Base-by-base conservation (phyloP, 257 asterid species). In the Jacaranda mimosifolia region DNA sequence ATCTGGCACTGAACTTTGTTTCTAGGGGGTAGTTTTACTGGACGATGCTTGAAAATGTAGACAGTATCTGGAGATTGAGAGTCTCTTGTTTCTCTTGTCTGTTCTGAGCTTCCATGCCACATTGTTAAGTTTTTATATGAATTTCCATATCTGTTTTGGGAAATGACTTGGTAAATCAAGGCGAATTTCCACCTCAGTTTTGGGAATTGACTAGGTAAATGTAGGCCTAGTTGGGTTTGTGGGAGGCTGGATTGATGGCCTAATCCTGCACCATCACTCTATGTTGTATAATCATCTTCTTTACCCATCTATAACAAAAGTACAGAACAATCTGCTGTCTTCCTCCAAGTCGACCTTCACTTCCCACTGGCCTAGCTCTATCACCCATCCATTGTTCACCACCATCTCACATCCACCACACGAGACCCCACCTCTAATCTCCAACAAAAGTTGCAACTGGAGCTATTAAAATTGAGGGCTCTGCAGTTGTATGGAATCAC, bases 391-490 rank as follows among this genome's bases (percentile, higher is more conserved):
- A 9, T 21, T n/a, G 9, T 15, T 32, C 5, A 39, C 65, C 2
- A 51, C 13, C 68, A 15, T 40, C 59, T 26, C 45, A 12, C 67
- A 38, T 38, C 18, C 6, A 15, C 14, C 62, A 19, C 32, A 26
- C 10, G 15, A 3, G 45, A 19, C 45, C 26, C 12, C 9, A 26
- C 10, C 55, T 74, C 51, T 70, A 14, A 48, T 19, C 42, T 55
- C 15, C 7, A 39, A 65, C 12, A 43, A 62, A 66, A 57, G 42
- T 56, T 13, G 60, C 49, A 39, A 52, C n/a, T 60, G 70, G 63
- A 68, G 73, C 77, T 62, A 1, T 43, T 26, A 42, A 57, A 52
- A 40, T 81, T 39, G 40, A 63, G 70, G 48, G 60, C 63, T 51
- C 52, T 48, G 12, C 38, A 46, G n/a, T 60, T 58, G 52, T 55